Evolutionary conservation across 257 asterid genomes (phyloP).

Genomic region (Ophiorrhiza pumila): DNA sequence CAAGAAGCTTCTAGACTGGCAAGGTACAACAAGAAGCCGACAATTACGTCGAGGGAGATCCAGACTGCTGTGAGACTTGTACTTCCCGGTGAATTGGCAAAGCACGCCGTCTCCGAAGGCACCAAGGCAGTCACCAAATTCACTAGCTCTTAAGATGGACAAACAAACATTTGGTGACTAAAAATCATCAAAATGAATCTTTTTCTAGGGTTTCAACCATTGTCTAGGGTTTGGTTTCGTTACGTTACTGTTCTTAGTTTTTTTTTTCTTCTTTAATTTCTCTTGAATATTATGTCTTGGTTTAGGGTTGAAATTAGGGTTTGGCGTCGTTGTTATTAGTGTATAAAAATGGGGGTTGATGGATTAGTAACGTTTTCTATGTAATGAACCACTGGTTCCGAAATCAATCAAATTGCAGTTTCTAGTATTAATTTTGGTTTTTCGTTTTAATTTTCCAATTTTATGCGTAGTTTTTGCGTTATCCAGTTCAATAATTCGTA

Average conservation of each 20-base stretch:
- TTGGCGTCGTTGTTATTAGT: background rate
- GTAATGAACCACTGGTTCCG: background rate
- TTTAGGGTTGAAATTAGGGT: constrained; percentile 13
- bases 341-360: constrained; percentile 9
- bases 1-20: constrained; percentile 54
- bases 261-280: background rate
- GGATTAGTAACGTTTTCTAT: background rate
- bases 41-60: constrained; percentile 67
- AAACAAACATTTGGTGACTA: no score
- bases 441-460: background rate
- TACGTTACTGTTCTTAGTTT: background rate
- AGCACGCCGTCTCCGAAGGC: constrained; percentile 69
- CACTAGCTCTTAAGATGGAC: constrained; percentile 41
- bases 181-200: no score
- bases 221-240: background rate
- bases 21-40: constrained; percentile 69
- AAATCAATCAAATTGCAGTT: background rate
- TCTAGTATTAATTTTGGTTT: background rate
- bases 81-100: constrained; percentile 69
- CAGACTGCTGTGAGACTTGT: constrained; percentile 70
- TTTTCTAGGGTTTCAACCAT: no score
- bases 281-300: no score
- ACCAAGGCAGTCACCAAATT: constrained; percentile 78
- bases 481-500: no score
- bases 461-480: background rate